Conservation (phyloP, 2,329 filamentous ascomycete species). For the Neonectria faginata region DNA sequence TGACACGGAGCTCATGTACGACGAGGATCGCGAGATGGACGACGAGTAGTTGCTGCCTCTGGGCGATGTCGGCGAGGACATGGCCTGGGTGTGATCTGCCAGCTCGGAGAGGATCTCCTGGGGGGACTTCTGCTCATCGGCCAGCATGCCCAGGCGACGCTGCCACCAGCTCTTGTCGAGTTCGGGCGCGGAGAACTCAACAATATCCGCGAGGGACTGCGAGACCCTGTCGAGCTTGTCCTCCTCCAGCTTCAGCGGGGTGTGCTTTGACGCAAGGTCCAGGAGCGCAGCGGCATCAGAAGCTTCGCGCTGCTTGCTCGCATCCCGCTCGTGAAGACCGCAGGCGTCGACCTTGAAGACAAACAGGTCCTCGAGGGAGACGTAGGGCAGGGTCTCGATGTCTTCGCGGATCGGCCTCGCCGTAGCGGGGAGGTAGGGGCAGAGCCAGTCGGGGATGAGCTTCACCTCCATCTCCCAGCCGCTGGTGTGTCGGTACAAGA, state of each 20-base stretch:
- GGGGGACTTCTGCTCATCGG: conserved; percentile 40
- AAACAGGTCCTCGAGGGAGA: conserved; percentile 44
- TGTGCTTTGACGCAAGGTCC: conserved; percentile 44
- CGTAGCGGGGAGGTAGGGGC: conserved; percentile 44
- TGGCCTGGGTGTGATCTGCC: conserved; percentile 29
- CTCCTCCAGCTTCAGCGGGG: conserved; percentile 42
- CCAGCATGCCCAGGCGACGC: conserved; percentile 40
- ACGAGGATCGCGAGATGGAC: conserved; percentile 45
- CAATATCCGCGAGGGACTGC: conserved; percentile 42
- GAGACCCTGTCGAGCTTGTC: conserved; percentile 43
- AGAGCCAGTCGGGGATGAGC: conserved; percentile 47
- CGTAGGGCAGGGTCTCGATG: conserved; percentile 39
- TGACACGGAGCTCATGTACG: conserved; percentile 42
- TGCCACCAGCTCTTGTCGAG: conserved; percentile 48
- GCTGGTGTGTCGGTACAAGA: conserved; percentile 42
- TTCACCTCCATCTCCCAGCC: conserved; percentile 48
- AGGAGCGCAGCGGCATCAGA: conserved; percentile 43
- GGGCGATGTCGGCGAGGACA: conserved; percentile 17
- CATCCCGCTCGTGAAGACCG: conserved; percentile 42
- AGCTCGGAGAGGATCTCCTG: conserved; percentile 48
- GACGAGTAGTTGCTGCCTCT: conserved; percentile 29
- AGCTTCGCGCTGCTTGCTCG: conserved; percentile 45
- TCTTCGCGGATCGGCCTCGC: conserved; percentile 42
- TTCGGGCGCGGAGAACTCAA: conserved; percentile 41
- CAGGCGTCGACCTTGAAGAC: conserved; percentile 48